Evolutionary conservation across 192 early-diverging fungal genomes (phyloP).

Genomic region (Linnemannia elongata): DNA sequence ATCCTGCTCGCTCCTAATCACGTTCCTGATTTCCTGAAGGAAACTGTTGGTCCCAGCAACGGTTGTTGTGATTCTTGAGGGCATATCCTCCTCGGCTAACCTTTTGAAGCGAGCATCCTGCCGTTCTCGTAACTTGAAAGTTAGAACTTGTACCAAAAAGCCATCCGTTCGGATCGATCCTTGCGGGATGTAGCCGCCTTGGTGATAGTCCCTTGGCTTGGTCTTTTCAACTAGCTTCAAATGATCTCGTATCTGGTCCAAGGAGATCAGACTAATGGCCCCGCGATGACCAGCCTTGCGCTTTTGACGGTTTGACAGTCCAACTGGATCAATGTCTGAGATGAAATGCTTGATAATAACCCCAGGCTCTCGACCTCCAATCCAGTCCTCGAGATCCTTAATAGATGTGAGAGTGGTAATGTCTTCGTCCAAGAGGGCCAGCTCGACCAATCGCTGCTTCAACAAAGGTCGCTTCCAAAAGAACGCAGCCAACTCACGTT

Average conservation of each 20-base stretch:
- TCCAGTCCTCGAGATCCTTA: background rate
- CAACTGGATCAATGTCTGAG: conserved; percentile 9
- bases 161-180: conserved; percentile 13
- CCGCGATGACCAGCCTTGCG: conserved; percentile 13
- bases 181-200: background rate
- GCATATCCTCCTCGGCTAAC: conserved; percentile 7
- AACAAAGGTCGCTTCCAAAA: conserved; percentile 11
- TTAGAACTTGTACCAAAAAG: background rate
- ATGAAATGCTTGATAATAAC: background rate
- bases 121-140: conserved; percentile 14
- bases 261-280: background rate
- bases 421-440: conserved; percentile 10
- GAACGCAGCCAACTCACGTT: conserved; percentile 17
- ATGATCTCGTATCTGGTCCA: background rate
- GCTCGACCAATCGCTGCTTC: conserved; percentile 9
- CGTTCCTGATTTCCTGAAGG: conserved; percentile 14
- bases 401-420: background rate
- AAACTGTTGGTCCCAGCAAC: no score
- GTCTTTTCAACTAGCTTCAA: background rate
- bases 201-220: background rate
- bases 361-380: background rate
- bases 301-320: conserved; percentile 2
- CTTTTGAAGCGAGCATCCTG: background rate
- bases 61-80: conserved; percentile 15
- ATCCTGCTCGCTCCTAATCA: conserved; percentile 15